Conservation (phyloP, 2,329 filamentous ascomycete genomes). For the Alternaria dauci region DNA sequence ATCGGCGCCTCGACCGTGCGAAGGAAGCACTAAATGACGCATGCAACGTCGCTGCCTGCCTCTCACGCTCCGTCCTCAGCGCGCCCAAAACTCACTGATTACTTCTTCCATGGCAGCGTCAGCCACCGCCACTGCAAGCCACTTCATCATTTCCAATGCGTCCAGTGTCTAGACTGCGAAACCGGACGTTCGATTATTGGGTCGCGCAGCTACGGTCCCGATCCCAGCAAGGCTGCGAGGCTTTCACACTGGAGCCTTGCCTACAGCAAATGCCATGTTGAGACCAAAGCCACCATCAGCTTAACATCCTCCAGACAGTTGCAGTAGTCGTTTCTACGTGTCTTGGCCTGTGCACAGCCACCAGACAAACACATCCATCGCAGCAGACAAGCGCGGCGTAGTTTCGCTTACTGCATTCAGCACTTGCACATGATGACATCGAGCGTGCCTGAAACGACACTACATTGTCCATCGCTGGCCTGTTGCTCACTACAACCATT, state of each 20-base stretch:
- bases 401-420: neutral
- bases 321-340: neutral
- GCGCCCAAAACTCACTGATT: neutral
- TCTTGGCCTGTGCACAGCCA: neutral
- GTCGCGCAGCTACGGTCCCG: neutral
- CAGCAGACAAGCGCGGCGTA: neutral
- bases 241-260: neutral
- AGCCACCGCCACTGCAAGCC: neutral
- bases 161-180: neutral
- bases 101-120: neutral
- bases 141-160: neutral
- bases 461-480: neutral
- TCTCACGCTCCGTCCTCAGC: neutral
- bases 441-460: neutral
- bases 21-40: conserved; percentile 4
- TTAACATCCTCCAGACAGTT: neutral
- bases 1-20: neutral
- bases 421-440: neutral
- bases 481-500: neutral
- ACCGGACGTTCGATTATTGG: neutral
- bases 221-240: neutral
- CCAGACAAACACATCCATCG: neutral
- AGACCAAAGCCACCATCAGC: neutral
- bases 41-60: neutral
- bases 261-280: neutral